phyloP scores from a whole-genome alignment of 352 stramenopile genomes.

The Thalassiosira hispida region DNA sequence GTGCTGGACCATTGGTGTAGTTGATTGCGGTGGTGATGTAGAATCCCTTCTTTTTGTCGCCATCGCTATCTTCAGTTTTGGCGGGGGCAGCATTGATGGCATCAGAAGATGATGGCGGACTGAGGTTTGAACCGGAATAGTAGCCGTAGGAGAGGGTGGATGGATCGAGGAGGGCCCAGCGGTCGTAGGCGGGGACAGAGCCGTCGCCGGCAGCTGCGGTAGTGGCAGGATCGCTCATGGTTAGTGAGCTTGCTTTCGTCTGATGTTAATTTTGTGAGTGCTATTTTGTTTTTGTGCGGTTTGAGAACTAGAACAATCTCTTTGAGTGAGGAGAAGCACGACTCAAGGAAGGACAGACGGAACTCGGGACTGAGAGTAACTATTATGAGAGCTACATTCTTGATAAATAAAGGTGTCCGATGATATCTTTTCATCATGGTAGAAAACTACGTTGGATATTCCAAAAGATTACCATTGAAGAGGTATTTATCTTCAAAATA shows the following conservation, averaged over 20 bases:
- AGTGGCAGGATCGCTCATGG: conserved; percentile 19
- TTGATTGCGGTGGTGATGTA: conserved; percentile 99
- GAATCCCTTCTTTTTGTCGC: conserved; percentile 80
- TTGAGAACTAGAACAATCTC: too few species aligned
- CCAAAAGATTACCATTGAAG: conserved; percentile 13
- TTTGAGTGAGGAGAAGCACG: too few species aligned
- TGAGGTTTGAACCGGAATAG: conserved; percentile 40
- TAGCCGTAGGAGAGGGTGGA: conserved; percentile 77
- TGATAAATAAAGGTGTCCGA: background rate
- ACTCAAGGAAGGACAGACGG: background rate
- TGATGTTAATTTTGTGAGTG: background rate
- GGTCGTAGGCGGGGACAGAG: conserved; percentile 59
- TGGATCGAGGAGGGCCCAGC: conserved; percentile 75
- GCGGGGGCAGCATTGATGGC: conserved; percentile 4
- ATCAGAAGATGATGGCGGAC: conserved; percentile 53
- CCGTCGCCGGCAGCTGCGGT: conserved; percentile 21
- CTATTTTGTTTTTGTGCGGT: background rate
- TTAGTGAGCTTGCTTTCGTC: too few species aligned
- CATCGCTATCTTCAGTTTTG: background rate
- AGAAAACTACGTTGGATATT: conserved; percentile 10
- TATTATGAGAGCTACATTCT: background rate
- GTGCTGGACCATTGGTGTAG: conserved; percentile 95
- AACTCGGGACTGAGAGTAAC: background rate
- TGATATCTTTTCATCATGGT: conserved; percentile 10
- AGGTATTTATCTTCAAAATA: conserved; percentile 20